These are phyloP conservation scores for Cercospora canescens DNA, from an alignment of 2,329 filamentous ascomycete species.

Conservation along the genomic window DNA sequence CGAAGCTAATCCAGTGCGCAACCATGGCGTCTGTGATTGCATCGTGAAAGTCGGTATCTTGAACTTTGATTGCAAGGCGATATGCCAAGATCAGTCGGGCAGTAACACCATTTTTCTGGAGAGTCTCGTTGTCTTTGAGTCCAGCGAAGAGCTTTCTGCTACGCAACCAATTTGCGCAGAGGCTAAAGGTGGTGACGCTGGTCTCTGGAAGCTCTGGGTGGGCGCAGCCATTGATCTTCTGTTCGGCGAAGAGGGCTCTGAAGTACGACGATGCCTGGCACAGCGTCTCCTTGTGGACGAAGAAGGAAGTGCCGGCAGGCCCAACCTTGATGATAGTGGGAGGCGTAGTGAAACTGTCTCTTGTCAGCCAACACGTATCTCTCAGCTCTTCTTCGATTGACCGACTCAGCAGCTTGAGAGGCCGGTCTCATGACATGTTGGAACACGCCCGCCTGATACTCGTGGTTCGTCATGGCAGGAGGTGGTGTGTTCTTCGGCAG, in stretches of 20 bases:
- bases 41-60: slow-evolving; percentile 20
- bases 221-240: not conserved
- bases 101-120: not conserved
- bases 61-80: slow-evolving; percentile 8
- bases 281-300: slow-evolving; percentile 4
- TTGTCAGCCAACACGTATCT: not conserved
- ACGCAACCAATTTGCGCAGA: slow-evolving; percentile 8
- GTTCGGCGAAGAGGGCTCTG: not conserved
- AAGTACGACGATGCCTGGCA: slow-evolving; percentile 4
- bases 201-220: not conserved
- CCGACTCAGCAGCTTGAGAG: not conserved
- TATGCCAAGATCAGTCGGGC: slow-evolving; percentile 2
- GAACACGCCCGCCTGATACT: not conserved
- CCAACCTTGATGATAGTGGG: not conserved
- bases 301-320: not conserved
- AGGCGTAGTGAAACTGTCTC: not conserved
- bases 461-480: not conserved
- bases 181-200: not conserved
- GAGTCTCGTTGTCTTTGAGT: not conserved
- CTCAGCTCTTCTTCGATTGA: not conserved
- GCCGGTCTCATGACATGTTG: not conserved
- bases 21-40: slow-evolving; percentile 9
- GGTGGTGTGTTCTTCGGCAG: too few species aligned
- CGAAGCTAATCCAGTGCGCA: not conserved
- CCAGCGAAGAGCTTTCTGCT: not conserved